Evolutionary conservation across 2,329 filamentous ascomycete genomes (phyloP), one percentile per base, ranked within the genome.

Genomic region (Diplodia intermedia): DNA sequence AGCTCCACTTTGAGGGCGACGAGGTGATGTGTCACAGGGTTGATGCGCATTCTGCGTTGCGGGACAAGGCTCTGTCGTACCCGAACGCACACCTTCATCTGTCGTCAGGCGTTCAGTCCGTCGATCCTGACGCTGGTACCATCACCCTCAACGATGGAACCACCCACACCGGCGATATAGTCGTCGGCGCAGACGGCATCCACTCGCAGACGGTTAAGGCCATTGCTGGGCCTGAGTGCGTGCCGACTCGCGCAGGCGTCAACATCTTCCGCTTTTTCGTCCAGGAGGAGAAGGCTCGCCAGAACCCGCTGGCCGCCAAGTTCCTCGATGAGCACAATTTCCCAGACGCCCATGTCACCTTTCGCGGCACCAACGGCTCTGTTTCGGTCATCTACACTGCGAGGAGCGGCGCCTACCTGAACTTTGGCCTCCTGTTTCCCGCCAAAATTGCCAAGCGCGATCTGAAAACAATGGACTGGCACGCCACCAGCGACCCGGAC

Each of bases 201-300:
- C 62, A 65, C 23, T 65, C 62, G 23, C 43, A 65, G 62, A 65
- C 23, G 33, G 62, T 65, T 9, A 50, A 55, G 52, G 62, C 62
- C 8, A 65, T 65, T 29, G 62, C 62, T 1, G 62, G 62, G 20
- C 50, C 50, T 31, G 49, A 54, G 62, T 65, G 62, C 20, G 62
- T 65, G 33, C 29, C 62, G 15, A 54, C 49, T 20, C 62, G 50
- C 26, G 33, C 62, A 3, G 62, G 62, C 20, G 49, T 54, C 49
- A 65, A 65, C 50, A 65, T 65, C 33, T 65, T 65, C 29, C 62
- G 62, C 62, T 65, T 65, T 38, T 54, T 65, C 29, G 62, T 65
- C 23, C 14, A 2, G 23, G 62, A 54, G 8, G 52, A 65, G 9
- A 43, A 47, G 50, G 62, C 62, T 7, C 62, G 62, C 62, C 50